Base-by-base conservation (phyloP, 2,329 filamentous ascomycete species). In the Bipolaris victoriae region DNA sequence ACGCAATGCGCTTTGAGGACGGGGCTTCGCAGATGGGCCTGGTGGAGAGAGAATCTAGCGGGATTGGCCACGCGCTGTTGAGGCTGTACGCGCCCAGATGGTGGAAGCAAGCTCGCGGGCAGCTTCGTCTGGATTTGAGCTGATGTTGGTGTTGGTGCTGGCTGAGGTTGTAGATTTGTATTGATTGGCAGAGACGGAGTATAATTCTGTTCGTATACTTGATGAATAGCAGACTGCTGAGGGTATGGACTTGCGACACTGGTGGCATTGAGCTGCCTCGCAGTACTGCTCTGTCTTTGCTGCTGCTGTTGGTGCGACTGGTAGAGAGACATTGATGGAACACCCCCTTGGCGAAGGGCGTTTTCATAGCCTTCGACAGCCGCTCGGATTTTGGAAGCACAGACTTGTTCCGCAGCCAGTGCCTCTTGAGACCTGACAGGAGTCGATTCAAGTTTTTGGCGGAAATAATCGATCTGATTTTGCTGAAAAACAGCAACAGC, bases 1-100 rank as follows among this genome's bases (percentile, higher is more conserved):
- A 29, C 3, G n/a, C 50, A 26, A n/a, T 56, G 46, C 15, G 77
- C 65, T 36, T 68, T 68, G 26, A 84, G 77, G 1, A 77, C 62
- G 3, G 86, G 85, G 62, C 82, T 86, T 22, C 81, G 80, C 26
- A 88, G 75, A 66, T 85, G 78, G 43, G 82, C 81, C 71, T 88
- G 84, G 65, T 89, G 87, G 7, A 88, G 75, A n/a, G 80, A 82
- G 26, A 78, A 79, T 7, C 77, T 68, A 22, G 74, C 70, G 18
- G 84, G 80, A 55, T 81, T 76, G 3, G 82, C 79, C 22, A 75
- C 68, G 10, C 76, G 73, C 31, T 77, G 78, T 56, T 78, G 74
- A 3, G 76, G 60, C 22, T 74, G 76, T 35, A 54, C 46, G 16
- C 61, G 62, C 7, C 73, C 73, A 1, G 63, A 57, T 16, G 65